Base-by-base conservation (phyloP, 2,329 filamentous ascomycete genomes). In the Fusarium dlaminii region DNA sequence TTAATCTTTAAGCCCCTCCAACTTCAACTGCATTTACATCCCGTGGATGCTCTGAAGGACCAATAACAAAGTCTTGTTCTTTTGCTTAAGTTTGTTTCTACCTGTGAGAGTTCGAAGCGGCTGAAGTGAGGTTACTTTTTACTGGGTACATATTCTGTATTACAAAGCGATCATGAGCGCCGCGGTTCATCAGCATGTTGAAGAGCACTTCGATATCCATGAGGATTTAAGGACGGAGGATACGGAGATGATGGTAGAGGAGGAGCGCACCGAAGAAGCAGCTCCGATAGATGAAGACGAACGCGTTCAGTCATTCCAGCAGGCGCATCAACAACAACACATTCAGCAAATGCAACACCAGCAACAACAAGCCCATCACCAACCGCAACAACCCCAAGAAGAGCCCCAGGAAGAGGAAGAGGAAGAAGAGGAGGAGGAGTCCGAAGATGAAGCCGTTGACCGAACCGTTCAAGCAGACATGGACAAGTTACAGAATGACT, bases 401-500 rank as follows among this genome's bases (percentile, higher is more conserved):
- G 76, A 80, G 27, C 72, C 79, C 5, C 74, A 75, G 29, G 78
- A 78, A 18, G 80, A 84, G 12, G 83, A 85, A 12, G 83, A 84
- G 6, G 83, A 84, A 5, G 83, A 84, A 3, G 82, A 81, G 7
- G 83, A 82, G 3, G 79, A 82, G 1, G 86, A 88, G 4, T 83
- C 86, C 2, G 90, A 91, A 14, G 90, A 91, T 30, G 90, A 94
- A 57, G 82, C 85, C 20, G 87, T 94, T 42, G 93, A 95, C 75
- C 86, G 89, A 27, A 86, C 85, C 11, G 93, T 98, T 20, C 89
- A 91, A 70, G 91, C 95, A 60, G 96, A 99, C 81, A 99, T 99
- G 90, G 90, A 91, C 59, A 94, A 91, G 75, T 90, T 99, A 65
- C 92, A 96, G 77, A 87, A 90, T 61, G 92, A 91, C 39, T 98